Percentiles rank a stretch among this genome's conserved stretches.
Conservation (phyloP, 2,329 filamentous ascomycete species). For the Neofusicoccum ribis region DNA sequence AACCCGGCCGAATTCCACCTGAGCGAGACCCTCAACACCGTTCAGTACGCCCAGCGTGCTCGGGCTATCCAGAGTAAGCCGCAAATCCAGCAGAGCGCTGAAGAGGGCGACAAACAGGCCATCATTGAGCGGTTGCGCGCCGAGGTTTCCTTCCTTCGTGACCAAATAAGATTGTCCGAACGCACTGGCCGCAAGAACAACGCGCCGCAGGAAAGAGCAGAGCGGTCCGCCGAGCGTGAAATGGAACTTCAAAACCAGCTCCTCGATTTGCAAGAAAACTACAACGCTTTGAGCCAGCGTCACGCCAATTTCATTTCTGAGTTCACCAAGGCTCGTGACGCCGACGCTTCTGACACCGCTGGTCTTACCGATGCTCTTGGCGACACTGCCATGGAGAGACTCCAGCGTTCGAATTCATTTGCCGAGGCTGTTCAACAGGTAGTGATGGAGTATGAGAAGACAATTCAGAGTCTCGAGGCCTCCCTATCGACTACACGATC, state of each 20-base stretch:
- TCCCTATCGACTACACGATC: conserved; percentile 86
- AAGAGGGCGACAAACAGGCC: conserved; percentile 91
- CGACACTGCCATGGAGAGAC: conserved; percentile 78
- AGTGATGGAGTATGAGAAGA: conserved; percentile 97
- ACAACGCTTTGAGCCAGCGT: conserved; percentile 83
- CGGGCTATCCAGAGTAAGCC: conserved; percentile 97
- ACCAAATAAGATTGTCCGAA: conserved; percentile 88
- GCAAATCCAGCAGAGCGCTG: conserved; percentile 83
- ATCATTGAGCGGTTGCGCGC: conserved; percentile 91
- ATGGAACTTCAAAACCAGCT: conserved; percentile 90
- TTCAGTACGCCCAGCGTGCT: conserved; percentile 92
- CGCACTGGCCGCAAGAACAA: conserved; percentile 60
- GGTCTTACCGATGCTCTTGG: conserved; percentile 64
- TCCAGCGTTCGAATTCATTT: conserved; percentile 94
- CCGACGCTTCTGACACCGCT: conserved; percentile 54
- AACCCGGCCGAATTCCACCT: conserved; percentile 96
- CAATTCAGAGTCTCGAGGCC: conserved; percentile 88
- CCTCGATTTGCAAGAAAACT: conserved; percentile 91
- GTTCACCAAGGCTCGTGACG: conserved; percentile 81
- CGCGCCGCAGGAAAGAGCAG: conserved; percentile 66
- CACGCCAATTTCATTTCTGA: conserved; percentile 96
- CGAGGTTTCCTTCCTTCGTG: conserved; percentile 88
- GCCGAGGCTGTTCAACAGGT: conserved; percentile 95
- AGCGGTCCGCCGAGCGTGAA: conserved; percentile 81
- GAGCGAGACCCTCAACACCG: conserved; percentile 95